A percentile compares a stretch with the other conserved stretches of the same genome.
Evolutionary conservation across 148 eudicot genomes (phyloP).

Genomic region (Fagopyrum homotropicum): DNA sequence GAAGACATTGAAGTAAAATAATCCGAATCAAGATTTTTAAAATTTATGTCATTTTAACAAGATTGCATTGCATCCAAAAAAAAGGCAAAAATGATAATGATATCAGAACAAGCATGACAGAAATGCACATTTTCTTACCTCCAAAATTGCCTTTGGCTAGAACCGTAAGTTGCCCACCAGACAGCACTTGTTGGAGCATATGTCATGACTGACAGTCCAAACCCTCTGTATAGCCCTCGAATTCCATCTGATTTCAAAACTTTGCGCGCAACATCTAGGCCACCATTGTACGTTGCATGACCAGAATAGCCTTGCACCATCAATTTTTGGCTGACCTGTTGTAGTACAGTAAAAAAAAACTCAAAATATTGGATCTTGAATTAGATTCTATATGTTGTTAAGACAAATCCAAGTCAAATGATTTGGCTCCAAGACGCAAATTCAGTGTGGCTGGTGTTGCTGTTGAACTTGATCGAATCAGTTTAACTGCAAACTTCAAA

Average conservation of each 20-base stretch:
- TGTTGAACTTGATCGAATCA: background rate
- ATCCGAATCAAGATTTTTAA: background rate
- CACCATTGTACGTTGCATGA: slow-evolving; percentile 72
- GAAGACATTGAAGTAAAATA: background rate
- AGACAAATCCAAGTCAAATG: background rate
- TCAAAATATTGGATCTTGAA: background rate
- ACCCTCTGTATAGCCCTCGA: slow-evolving; percentile 83
- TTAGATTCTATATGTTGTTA: background rate
- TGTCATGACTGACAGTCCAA: slow-evolving; percentile 84
- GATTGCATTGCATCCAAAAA: background rate
- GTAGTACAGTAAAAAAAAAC: background rate
- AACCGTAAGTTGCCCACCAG: slow-evolving; percentile 98
- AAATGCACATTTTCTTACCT: slow-evolving; percentile 32
- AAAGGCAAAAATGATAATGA: background rate
- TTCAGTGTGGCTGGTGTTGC: background rate
- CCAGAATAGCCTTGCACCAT: slow-evolving; percentile 98
- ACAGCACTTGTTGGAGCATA: slow-evolving; percentile 94
- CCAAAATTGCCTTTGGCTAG: slow-evolving; percentile 94
- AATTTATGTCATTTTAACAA: too few species aligned
- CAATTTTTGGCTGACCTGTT: slow-evolving; percentile 80
- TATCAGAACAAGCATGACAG: background rate
- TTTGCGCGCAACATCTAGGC: slow-evolving; percentile 79
- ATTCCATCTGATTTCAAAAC: slow-evolving; percentile 67
- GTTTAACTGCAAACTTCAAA: background rate
- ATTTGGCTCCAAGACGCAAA: background rate